Evolutionary conservation across 192 early-diverging fungal genomes (phyloP).

Genomic region (Umbelopsis ramanniana): DNA sequence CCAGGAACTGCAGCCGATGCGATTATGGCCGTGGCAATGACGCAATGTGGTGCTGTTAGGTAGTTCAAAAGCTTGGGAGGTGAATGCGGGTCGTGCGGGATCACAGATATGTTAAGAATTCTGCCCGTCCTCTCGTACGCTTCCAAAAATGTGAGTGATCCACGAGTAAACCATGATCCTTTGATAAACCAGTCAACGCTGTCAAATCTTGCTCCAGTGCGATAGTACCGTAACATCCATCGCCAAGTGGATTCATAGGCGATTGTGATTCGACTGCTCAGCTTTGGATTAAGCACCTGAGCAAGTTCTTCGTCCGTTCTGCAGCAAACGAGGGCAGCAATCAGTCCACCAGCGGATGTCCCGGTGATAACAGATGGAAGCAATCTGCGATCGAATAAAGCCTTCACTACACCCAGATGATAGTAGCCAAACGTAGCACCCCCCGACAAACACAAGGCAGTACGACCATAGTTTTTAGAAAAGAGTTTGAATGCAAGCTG

Average conservation of each 20-base stretch:
- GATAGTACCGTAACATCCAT: slow-evolving; percentile 45
- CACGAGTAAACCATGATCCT: slow-evolving; percentile 69
- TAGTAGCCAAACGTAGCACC: slow-evolving; percentile 76
- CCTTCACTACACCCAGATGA: slow-evolving; percentile 73
- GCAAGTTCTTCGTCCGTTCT: slow-evolving; percentile 69
- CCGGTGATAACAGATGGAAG: slow-evolving; percentile 82
- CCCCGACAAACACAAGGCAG: slow-evolving; percentile 80
- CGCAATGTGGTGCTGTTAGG: slow-evolving; percentile 82
- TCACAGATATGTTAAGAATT: slow-evolving; percentile 84
- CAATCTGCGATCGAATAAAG: slow-evolving; percentile 67
- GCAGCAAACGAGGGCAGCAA: slow-evolving; percentile 70
- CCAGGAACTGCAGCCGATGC: slow-evolving; percentile 88
- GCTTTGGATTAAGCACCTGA: slow-evolving; percentile 58
- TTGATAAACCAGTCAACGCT: slow-evolving; percentile 68
- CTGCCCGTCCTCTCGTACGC: slow-evolving; percentile 88
- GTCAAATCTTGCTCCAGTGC: slow-evolving; percentile 60
- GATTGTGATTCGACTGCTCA: slow-evolving; percentile 56
- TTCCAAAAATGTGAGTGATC: slow-evolving; percentile 88
- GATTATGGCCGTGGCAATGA: slow-evolving; percentile 83
- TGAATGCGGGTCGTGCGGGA: slow-evolving; percentile 72
- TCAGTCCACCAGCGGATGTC: slow-evolving; percentile 66
- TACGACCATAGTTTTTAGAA: slow-evolving; percentile 70
- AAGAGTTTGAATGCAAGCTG: slow-evolving; percentile 63
- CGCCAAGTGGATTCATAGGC: slow-evolving; percentile 47
- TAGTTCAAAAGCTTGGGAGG: slow-evolving; percentile 88